phyloP scores from a whole-genome alignment of 352 stramenopile genomes.

The Nothophytophthora sp. region DNA sequence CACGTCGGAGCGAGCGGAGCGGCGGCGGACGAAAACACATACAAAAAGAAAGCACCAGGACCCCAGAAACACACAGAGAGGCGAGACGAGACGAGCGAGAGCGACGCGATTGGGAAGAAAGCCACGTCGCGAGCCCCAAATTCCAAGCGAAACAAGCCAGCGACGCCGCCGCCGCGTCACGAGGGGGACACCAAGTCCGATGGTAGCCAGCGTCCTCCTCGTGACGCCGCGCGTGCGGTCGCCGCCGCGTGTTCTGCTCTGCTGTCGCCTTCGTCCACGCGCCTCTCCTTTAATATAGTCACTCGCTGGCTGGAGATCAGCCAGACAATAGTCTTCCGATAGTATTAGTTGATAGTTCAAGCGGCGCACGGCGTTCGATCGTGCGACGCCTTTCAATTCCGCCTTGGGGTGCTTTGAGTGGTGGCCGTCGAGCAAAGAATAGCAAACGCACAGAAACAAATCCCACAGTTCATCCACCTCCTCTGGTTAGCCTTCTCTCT shows the following conservation, averaged over 20 bases:
- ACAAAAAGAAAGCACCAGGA: constrained; percentile 10
- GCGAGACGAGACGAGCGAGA: constrained; percentile 32
- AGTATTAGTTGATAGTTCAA: constrained; percentile 37
- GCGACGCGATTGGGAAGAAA: constrained; percentile 11
- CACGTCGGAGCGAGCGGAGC: too few species aligned
- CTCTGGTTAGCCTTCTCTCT: too few species aligned
- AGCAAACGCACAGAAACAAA: too few species aligned
- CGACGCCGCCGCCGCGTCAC: constrained; percentile 8
- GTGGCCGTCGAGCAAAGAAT: too few species aligned
- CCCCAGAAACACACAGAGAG: constrained; percentile 23
- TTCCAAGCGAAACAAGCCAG: constrained; percentile 25
- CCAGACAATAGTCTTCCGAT: constrained; percentile 27
- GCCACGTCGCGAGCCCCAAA: constrained; percentile 7
- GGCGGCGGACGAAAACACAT: constrained; percentile 11
- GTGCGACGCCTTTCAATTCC: too few species aligned
- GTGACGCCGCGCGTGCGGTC: constrained; percentile 11
- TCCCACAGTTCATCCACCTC: too few species aligned
- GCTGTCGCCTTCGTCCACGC: constrained; percentile 14
- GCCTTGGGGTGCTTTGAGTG: too few species aligned
- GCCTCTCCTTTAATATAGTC: constrained; percentile 41
- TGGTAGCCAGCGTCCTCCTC: constrained; percentile 27
- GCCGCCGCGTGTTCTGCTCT: constrained; percentile 7
- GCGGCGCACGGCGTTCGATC: constrained; percentile 17
- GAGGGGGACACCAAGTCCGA: constrained; percentile 27
- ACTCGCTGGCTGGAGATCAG: constrained; percentile 29